phyloP scores from a whole-genome alignment of 305 asterid species.

The Fraxinus xanthoxyloides region DNA sequence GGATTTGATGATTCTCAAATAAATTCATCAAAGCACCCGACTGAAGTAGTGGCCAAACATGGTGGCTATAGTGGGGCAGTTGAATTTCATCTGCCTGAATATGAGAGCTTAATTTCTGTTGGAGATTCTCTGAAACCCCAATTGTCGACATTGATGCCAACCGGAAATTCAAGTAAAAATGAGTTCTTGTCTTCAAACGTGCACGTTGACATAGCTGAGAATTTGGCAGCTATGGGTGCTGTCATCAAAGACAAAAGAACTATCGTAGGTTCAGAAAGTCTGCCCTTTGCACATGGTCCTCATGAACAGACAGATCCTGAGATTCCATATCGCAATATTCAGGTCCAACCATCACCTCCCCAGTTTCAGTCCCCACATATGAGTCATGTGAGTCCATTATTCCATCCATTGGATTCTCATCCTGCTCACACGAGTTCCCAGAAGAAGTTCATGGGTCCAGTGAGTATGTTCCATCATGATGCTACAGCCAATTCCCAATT shows the following conservation, averaged over 20 bases:
- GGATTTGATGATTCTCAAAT: constrained; percentile 47
- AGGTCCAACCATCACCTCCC: constrained; percentile 56
- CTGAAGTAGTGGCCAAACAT: constrained; percentile 35
- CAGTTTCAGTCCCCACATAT: constrained; percentile 53
- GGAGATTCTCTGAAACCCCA: constrained; percentile 43
- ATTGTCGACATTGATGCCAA: constrained; percentile 32
- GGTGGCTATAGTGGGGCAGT: constrained; percentile 38
- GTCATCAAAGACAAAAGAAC: constrained; percentile 41
- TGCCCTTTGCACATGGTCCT: constrained; percentile 45
- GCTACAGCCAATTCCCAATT: constrained; percentile 54
- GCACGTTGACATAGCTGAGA: constrained; percentile 29
- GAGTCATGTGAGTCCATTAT: constrained; percentile 55
- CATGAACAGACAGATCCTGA: constrained; percentile 52
- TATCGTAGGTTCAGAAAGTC: constrained; percentile 46
- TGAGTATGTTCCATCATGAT: constrained; percentile 44
- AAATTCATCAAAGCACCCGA: constrained; percentile 34
- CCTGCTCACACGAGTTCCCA: constrained; percentile 55
- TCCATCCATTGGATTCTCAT: constrained; percentile 59
- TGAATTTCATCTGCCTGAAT: constrained; percentile 66
- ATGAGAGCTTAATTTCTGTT: constrained; percentile 50
- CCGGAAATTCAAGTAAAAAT: constrained; percentile 41
- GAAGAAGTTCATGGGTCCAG: constrained; percentile 57
- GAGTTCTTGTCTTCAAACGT: constrained; percentile 34
- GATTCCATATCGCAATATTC: constrained; percentile 39
- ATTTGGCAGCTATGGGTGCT: constrained; percentile 56